Evolutionary conservation across 2,329 filamentous ascomycete species (phyloP).

Genomic region (Botryotinia narcissicola): DNA sequence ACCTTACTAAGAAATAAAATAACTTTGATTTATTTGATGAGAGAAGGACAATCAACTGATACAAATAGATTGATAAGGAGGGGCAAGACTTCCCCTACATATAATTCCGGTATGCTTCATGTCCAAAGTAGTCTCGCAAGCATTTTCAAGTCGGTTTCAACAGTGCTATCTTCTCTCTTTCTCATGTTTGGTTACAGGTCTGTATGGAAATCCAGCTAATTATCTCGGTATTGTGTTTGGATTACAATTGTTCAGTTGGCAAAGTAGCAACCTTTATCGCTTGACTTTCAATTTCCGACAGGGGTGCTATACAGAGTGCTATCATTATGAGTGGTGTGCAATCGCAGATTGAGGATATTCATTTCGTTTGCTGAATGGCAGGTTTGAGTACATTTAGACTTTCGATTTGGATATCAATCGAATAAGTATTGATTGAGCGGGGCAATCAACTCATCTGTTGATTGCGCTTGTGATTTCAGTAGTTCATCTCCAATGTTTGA

Average conservation of each 20-base stretch:
- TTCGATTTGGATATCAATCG: not conserved
- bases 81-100: too few species aligned
- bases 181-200: not conserved
- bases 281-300: not conserved
- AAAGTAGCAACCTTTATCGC: not conserved
- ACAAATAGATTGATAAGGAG: too few species aligned
- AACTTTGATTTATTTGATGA: too few species aligned
- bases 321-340: not conserved
- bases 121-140: too few species aligned
- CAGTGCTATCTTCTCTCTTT: not conserved
- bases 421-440: not conserved
- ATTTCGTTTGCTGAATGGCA: not conserved
- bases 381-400: rapidly evolving
- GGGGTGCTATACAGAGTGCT: not conserved
- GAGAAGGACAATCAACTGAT: too few species aligned
- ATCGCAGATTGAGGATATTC: not conserved
- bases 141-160: not conserved
- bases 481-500: not conserved
- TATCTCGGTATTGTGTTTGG: too few species aligned
- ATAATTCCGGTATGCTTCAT: too few species aligned
- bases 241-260: not conserved
- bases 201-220: not conserved
- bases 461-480: not conserved
- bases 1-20: too few species aligned
- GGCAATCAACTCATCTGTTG: not conserved